phyloP scores from a whole-genome alignment of 1,139 yeast genomes.

The Meyerozyma elateridarum region DNA sequence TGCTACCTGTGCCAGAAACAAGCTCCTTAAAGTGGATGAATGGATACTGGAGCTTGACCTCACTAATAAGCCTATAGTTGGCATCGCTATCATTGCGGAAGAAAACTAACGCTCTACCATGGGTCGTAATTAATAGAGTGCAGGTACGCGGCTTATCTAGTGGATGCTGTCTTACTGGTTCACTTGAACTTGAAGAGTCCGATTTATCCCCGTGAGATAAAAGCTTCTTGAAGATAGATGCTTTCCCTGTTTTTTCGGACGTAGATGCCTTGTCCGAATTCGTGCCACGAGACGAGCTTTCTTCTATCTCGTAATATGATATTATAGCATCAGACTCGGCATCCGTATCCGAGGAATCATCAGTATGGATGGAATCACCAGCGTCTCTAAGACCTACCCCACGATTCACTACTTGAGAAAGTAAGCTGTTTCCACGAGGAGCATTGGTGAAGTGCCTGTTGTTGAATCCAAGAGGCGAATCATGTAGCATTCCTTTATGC shows the following conservation, averaged over 20 bases:
- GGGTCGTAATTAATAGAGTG: conserved; percentile 49
- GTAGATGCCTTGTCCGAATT: neutral
- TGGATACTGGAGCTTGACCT: conserved; percentile 44
- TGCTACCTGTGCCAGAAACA: conserved; percentile 26
- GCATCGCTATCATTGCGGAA: conserved; percentile 29
- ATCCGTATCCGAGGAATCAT: conserved; percentile 10
- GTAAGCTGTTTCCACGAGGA: conserved; percentile 28
- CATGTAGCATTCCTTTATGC: conserved; percentile 52
- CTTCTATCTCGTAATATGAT: conserved; percentile 23
- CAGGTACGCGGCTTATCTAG: conserved; percentile 38
- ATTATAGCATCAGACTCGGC: conserved; percentile 30
- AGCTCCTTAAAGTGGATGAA: conserved; percentile 54
- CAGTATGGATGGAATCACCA: conserved; percentile 13
- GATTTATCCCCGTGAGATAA: conserved; percentile 11
- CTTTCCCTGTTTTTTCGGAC: conserved; percentile 8
- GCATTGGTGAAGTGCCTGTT: conserved; percentile 20
- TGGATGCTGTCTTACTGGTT: conserved; percentile 21
- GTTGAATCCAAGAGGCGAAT: conserved; percentile 50
- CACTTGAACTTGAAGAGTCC: conserved; percentile 5
- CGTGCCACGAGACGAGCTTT: conserved; percentile 10
- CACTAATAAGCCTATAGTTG: conserved; percentile 40
- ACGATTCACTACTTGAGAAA: conserved; percentile 57
- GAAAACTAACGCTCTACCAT: conserved; percentile 53
- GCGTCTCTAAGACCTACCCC: conserved; percentile 28
- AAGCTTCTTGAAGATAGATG: conserved; percentile 27